These are phyloP conservation scores for Acorus gramineus DNA, from an alignment of 106 monocot species.

Conservation along the genomic window DNA sequence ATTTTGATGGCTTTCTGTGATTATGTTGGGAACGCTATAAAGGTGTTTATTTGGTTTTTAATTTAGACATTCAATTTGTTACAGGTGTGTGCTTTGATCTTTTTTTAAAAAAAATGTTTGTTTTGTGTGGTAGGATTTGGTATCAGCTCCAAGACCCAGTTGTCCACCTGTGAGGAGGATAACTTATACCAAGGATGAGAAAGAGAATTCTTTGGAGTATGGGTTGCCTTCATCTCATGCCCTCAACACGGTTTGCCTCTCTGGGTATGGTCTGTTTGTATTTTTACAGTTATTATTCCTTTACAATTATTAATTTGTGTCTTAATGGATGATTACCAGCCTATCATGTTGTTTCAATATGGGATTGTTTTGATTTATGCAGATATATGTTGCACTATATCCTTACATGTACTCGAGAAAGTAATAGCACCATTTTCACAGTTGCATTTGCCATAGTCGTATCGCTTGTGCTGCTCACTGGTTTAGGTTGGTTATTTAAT, in stretches of 20 bases:
- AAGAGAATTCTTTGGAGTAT: constrained; percentile 82
- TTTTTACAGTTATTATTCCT: constrained; percentile 1
- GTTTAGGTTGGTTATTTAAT: constrained; percentile 43
- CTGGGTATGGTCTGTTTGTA: constrained; percentile 37
- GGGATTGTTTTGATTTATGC: constrained; percentile 5
- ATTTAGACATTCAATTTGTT: background rate
- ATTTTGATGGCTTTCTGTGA: constrained; percentile 86
- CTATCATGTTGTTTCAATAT: constrained; percentile 1
- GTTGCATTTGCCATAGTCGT: constrained; percentile 28
- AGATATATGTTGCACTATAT: constrained; percentile 76
- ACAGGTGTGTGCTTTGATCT: background rate
- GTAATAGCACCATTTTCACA: constrained; percentile 13
- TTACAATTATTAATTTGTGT: background rate
- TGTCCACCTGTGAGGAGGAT: constrained; percentile 84
- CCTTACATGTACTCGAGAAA: constrained; percentile 24
- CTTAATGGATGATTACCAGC: background rate
- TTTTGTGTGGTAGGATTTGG: constrained; percentile 33
- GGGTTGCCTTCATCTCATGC: constrained; percentile 85
- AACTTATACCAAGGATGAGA: constrained; percentile 61
- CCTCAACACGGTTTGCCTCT: constrained; percentile 73
- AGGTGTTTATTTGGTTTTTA: constrained; percentile 37
- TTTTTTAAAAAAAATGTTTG: background rate
- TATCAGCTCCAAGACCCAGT: constrained; percentile 81
- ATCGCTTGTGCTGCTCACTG: constrained; percentile 41
- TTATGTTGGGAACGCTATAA: constrained; percentile 69